Conservation (phyloP, 192 early-diverging fungal genomes). For the Chytriomyces hyalinus region DNA sequence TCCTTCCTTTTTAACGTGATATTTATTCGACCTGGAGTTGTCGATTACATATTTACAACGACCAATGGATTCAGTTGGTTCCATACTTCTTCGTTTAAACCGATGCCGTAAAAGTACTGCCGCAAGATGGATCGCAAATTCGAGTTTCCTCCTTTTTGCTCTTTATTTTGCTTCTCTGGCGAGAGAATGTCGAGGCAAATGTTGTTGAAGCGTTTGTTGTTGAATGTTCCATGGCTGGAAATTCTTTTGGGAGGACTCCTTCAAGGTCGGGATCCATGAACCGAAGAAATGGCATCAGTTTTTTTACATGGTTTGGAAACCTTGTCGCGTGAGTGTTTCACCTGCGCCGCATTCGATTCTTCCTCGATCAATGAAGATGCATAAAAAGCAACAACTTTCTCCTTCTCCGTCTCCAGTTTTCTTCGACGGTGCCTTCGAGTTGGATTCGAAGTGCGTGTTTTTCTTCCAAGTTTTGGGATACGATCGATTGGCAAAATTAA, state of each 20-base stretch:
- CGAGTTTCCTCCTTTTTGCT: slow-evolving; percentile 56
- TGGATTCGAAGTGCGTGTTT: slow-evolving; percentile 67
- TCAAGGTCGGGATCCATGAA: slow-evolving; percentile 29
- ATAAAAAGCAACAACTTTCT: slow-evolving; percentile 59
- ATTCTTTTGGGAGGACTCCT: slow-evolving; percentile 50
- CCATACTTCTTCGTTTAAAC: slow-evolving; percentile 55
- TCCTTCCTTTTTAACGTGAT: slow-evolving; percentile 48
- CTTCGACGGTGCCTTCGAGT: slow-evolving; percentile 64
- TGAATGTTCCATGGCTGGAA: slow-evolving; percentile 63
- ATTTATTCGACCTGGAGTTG: slow-evolving; percentile 50
- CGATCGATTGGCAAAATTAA: neutral
- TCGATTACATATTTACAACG: slow-evolving; percentile 54
- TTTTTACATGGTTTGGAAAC: neutral
- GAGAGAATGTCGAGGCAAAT: slow-evolving; percentile 57
- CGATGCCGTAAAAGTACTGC: slow-evolving; percentile 67
- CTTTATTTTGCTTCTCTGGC: slow-evolving; percentile 49
- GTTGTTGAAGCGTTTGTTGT: slow-evolving; percentile 68
- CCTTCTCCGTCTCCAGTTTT: slow-evolving; percentile 66
- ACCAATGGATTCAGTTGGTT: slow-evolving; percentile 60
- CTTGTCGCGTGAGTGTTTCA: slow-evolving; percentile 9
- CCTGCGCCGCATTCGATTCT: slow-evolving; percentile 10
- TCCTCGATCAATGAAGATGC: neutral
- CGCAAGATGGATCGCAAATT: slow-evolving; percentile 58
- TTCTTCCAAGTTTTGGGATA: slow-evolving; percentile 59
- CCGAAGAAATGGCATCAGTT: neutral